These are phyloP conservation scores for Umbilicus rupestris DNA, from an alignment of 164 flowering plant genomes.

Conservation along the genomic window DNA sequence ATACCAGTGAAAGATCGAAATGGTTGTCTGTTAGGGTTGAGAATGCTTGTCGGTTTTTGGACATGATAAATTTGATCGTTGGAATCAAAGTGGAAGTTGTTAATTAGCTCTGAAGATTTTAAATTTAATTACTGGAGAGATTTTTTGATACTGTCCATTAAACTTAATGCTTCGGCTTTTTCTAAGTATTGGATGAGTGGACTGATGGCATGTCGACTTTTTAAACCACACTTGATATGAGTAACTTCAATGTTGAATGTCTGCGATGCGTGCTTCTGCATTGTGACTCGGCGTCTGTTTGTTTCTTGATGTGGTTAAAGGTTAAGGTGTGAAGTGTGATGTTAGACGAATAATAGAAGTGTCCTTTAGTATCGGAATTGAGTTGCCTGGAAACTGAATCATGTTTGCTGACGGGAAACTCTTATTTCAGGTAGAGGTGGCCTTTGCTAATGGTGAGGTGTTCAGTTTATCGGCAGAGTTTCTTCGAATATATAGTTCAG, in stretches of 20 bases:
- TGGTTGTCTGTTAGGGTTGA: too few species aligned
- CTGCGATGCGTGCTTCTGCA: not conserved
- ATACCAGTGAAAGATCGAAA: not conserved
- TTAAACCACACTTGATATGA: not conserved
- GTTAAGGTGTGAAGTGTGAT: not conserved
- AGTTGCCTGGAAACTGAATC: not conserved
- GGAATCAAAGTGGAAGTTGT: not conserved
- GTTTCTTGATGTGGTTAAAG: not conserved
- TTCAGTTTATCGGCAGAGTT: slow-evolving; percentile 60
- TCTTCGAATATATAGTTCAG: slow-evolving; percentile 63
- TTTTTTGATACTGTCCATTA: not conserved
- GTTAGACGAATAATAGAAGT: too few species aligned
- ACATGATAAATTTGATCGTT: too few species aligned
- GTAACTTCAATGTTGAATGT: not conserved
- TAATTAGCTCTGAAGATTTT: too few species aligned
- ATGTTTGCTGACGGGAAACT: not conserved
- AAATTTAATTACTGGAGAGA: too few species aligned
- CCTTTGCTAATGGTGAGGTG: slow-evolving; percentile 40
- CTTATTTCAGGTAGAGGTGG: slow-evolving; percentile 52
- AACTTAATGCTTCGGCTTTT: not conserved
- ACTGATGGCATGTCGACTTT: not conserved
- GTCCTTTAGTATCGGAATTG: not conserved
- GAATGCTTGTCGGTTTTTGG: not conserved
- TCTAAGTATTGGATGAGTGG: not conserved
- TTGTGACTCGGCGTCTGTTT: not conserved